phyloP scores from a whole-genome alignment of 768 basidiomycete species.

The Suillus plorans region DNA sequence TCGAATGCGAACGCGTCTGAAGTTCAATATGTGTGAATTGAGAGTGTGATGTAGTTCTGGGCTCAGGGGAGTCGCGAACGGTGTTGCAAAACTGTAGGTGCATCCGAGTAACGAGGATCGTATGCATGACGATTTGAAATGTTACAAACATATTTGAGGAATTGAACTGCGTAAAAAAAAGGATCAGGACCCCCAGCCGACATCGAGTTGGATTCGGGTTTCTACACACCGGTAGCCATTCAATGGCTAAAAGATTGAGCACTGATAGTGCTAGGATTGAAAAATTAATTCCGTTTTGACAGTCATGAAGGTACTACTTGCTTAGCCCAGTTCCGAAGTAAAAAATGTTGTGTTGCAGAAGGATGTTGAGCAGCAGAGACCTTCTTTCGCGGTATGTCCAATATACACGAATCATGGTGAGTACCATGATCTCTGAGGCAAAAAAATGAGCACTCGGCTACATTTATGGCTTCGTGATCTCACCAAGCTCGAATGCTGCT shows the following conservation, averaged over 20 bases:
- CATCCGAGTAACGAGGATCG: background rate
- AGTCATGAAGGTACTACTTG: background rate
- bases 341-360: background rate
- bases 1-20: background rate
- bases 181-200: background rate
- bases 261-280: background rate
- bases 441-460: background rate
- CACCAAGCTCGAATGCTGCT: background rate
- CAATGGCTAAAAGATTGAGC: background rate
- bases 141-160: background rate
- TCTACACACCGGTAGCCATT: background rate
- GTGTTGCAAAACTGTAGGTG: background rate
- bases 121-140: background rate
- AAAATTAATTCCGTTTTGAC: background rate
- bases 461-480: background rate
- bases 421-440: background rate
- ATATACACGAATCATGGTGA: conserved; percentile 1
- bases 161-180: background rate
- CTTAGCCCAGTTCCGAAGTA: background rate
- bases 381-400: background rate
- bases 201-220: background rate
- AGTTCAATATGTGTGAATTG: background rate
- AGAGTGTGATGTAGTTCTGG: background rate
- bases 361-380: background rate
- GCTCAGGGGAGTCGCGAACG: background rate